Percentiles rank a stretch among this genome's conserved stretches.
Conservation (phyloP, 192 early-diverging fungal genomes). For the Podila horticola region DNA sequence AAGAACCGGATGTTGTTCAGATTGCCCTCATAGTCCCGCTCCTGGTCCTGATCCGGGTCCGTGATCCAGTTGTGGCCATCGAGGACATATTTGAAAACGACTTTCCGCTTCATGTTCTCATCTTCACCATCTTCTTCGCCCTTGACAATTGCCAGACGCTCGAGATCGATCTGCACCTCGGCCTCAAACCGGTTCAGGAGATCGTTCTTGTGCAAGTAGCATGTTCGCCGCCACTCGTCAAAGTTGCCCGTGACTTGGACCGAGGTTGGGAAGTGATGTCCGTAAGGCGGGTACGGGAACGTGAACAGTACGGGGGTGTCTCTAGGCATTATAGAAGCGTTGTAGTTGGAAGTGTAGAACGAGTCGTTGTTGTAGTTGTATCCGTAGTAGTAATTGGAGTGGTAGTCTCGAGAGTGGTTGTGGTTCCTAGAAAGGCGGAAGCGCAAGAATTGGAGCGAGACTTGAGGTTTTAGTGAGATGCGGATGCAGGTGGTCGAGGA, state of each 20-base stretch:
- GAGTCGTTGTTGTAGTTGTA: neutral
- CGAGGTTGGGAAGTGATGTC: conserved; percentile 3
- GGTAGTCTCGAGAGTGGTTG: conserved; percentile 3
- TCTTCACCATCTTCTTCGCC: neutral
- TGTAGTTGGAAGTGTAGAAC: neutral
- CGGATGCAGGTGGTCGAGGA: conserved; percentile 12
- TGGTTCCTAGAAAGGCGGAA: conserved; percentile 3
- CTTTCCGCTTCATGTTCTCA: neutral
- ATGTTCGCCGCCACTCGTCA: conserved; percentile 18
- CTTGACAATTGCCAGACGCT: neutral
- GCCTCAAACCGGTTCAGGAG: conserved; percentile 5
- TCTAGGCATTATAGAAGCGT: neutral
- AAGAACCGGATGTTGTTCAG: conserved; percentile 22
- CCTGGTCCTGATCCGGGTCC: conserved; percentile 5
- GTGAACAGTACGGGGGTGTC: conserved; percentile 12
- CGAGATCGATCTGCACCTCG: conserved; percentile 14
- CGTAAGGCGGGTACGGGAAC: conserved; percentile 10
- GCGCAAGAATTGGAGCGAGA: neutral
- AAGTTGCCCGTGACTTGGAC: conserved; percentile 25
- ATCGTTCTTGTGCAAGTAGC: conserved; percentile 9
- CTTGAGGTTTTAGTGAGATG: conserved; percentile 9
- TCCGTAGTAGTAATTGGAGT: neutral
- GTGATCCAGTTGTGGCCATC: conserved; percentile 27
- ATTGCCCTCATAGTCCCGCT: conserved; percentile 22
- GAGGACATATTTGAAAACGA: conserved; percentile 24